A percentile compares a stretch with the other conserved stretches of the same genome.
Evolutionary conservation across 2,329 filamentous ascomycete species (phyloP).

Genomic region (Talaromyces sp.): DNA sequence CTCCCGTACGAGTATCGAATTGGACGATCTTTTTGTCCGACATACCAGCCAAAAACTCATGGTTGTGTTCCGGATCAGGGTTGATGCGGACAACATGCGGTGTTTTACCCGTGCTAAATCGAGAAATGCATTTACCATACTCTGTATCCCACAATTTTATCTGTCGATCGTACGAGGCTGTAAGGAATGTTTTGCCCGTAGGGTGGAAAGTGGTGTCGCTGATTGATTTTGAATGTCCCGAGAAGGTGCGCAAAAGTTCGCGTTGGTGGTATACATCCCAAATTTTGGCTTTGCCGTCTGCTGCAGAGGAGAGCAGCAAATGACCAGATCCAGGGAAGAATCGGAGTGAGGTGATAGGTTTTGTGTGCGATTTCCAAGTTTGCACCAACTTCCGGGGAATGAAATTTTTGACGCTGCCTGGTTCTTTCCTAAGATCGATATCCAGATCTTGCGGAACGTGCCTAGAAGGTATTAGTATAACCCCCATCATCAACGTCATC

Average conservation of each 20-base stretch:
- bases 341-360: slow-evolving; percentile 80
- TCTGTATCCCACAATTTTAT: slow-evolving; percentile 99
- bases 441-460: slow-evolving; percentile 90
- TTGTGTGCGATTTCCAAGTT: slow-evolving; percentile 80
- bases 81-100: slow-evolving; percentile 95
- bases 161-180: slow-evolving; percentile 87
- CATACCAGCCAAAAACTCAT: slow-evolving; percentile 95
- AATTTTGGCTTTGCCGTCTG: slow-evolving; percentile 86
- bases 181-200: slow-evolving; percentile 79
- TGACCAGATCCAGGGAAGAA: slow-evolving; percentile 90
- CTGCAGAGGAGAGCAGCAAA: slow-evolving; percentile 81
- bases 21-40: slow-evolving; percentile 99
- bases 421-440: slow-evolving; percentile 77
- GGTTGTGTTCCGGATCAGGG: slow-evolving; percentile 68
- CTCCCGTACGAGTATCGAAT: slow-evolving; percentile 79
- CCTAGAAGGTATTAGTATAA: neutral
- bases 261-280: slow-evolving; percentile 91
- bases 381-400: slow-evolving; percentile 93
- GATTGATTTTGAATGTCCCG: slow-evolving; percentile 83
- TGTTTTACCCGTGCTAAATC: slow-evolving; percentile 90
- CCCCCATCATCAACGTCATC: neutral
- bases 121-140: slow-evolving; percentile 80
- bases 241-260: slow-evolving; percentile 86
- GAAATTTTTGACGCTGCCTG: slow-evolving; percentile 78
- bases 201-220: slow-evolving; percentile 86